Evolutionary conservation across 2,329 filamentous ascomycete species (phyloP).

Genomic region (Xylariaceae sp.): DNA sequence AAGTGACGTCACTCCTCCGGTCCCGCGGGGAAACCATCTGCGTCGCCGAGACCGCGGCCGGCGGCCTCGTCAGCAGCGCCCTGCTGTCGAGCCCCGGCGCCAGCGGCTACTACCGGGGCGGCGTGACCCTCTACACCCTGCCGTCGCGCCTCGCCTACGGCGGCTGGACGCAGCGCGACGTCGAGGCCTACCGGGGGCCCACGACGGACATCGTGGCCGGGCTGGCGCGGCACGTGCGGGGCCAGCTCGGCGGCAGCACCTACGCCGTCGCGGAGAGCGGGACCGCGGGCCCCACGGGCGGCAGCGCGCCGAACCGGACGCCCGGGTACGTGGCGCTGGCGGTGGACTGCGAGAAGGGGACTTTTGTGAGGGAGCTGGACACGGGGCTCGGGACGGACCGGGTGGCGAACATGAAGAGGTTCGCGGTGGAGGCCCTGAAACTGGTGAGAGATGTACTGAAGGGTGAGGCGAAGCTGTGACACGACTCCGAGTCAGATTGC

Average conservation of each 20-base stretch:
- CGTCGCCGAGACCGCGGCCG: constrained; percentile 62
- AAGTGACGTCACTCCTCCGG: constrained; percentile 50
- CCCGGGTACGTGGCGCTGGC: constrained; percentile 62
- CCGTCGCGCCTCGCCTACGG: constrained; percentile 53
- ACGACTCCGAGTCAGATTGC: too few relatives aligned
- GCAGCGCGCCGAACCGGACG: constrained; percentile 43
- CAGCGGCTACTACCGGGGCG: constrained; percentile 54
- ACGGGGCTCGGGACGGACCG: constrained; percentile 50
- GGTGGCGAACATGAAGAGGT: constrained; percentile 58
- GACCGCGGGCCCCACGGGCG: constrained; percentile 57
- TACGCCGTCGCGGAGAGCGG: constrained; percentile 58
- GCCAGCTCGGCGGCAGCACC: constrained; percentile 46
- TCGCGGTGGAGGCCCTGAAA: constrained; percentile 53
- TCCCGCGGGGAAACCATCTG: constrained; percentile 52
- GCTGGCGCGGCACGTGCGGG: constrained; percentile 52
- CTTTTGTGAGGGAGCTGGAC: constrained; percentile 49
- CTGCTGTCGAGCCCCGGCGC: constrained; percentile 57
- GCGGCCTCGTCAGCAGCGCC: constrained; percentile 56
- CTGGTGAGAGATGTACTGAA: constrained; percentile 52
- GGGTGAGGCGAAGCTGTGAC: constrained; percentile 6
- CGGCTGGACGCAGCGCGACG: constrained; percentile 53
- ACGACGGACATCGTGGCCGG: constrained; percentile 53
- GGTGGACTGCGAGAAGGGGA: constrained; percentile 49
- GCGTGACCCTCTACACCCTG: constrained; percentile 59
- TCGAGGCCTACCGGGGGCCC: constrained; percentile 54